Percentiles rank a stretch among this genome's conserved stretches.
Evolutionary conservation across 1,284 basidiomycete species (phyloP).

Genomic region (Peniophora sp.): DNA sequence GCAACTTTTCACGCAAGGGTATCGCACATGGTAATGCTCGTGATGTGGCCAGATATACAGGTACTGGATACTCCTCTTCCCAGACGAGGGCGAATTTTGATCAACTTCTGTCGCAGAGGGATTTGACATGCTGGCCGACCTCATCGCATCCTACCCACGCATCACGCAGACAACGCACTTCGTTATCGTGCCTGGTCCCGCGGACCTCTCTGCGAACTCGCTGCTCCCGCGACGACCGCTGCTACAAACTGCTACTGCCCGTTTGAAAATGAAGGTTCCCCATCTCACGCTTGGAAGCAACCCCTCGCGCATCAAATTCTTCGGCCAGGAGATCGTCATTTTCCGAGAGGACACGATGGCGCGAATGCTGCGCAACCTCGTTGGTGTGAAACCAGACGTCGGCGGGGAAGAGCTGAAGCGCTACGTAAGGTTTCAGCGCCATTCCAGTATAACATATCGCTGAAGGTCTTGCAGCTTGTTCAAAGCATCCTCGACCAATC

Average conservation of each 20-base stretch:
- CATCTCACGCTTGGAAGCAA: conserved; percentile 83
- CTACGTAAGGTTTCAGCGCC: conserved; percentile 59
- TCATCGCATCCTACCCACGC: conserved; percentile 74
- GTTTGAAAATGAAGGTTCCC: conserved; percentile 65
- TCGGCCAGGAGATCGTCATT: conserved; percentile 92
- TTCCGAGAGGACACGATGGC: conserved; percentile 94
- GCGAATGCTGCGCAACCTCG: conserved; percentile 86
- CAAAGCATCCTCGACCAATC: conserved; percentile 91
- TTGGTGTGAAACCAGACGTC: conserved; percentile 76
- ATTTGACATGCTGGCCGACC: conserved; percentile 80
- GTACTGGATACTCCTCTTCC: conserved; percentile 29
- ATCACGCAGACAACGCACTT: conserved; percentile 82
- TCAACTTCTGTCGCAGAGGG: conserved; percentile 44
- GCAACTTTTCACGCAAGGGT: conserved; percentile 86
- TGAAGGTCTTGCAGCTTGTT: conserved; percentile 56
- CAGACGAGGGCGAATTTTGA: neutral
- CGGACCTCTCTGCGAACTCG: conserved; percentile 77
- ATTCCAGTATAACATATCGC: too few species aligned
- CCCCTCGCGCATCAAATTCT: conserved; percentile 93
- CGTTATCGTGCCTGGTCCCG: conserved; percentile 89
- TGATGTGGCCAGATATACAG: conserved; percentile 80
- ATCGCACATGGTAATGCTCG: conserved; percentile 72
- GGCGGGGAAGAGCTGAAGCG: conserved; percentile 75
- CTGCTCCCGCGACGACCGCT: conserved; percentile 76
- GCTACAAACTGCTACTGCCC: conserved; percentile 63